A percentile compares a stretch with the other conserved stretches of the same genome.
These are phyloP conservation scores for Fomitopsis palustris DNA, from an alignment of 1,284 basidiomycete species.

Conservation along the genomic window DNA sequence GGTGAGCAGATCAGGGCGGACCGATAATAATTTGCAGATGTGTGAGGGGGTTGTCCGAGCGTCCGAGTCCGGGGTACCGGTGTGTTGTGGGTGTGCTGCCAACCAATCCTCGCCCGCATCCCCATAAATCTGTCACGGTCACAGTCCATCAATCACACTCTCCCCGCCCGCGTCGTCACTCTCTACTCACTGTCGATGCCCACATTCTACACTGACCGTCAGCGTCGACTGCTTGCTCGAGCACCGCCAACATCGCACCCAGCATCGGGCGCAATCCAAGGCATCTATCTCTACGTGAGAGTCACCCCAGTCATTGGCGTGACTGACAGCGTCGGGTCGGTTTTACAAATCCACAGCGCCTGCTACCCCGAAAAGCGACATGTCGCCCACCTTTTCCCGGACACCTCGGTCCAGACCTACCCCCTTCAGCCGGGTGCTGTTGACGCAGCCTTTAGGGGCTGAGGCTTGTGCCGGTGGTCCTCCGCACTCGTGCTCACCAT, in stretches of 20 bases:
- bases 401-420: background rate
- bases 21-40: background rate
- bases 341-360: background rate
- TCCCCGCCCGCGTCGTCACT: background rate
- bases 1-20: constrained; percentile 1
- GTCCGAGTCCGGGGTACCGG: background rate
- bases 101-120: too few relatives aligned
- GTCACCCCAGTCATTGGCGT: background rate
- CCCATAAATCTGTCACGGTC: background rate
- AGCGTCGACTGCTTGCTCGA: background rate
- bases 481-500: background rate
- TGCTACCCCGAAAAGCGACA: background rate
- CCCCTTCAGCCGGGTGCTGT: background rate
- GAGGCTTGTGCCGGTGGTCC: background rate
- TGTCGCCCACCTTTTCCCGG: background rate
- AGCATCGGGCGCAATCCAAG: background rate
- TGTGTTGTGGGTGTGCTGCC: background rate
- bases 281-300: background rate
- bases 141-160: background rate
- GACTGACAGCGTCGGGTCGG: background rate
- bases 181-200: background rate
- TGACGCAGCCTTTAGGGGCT: background rate
- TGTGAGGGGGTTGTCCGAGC: background rate
- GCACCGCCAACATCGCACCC: too few relatives aligned
- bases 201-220: background rate